A percentile compares a stretch with the other conserved stretches of the same genome.
These are phyloP conservation scores for Corrigiola litoralis DNA, from an alignment of 179 eudicot genomes.

Conservation along the genomic window DNA sequence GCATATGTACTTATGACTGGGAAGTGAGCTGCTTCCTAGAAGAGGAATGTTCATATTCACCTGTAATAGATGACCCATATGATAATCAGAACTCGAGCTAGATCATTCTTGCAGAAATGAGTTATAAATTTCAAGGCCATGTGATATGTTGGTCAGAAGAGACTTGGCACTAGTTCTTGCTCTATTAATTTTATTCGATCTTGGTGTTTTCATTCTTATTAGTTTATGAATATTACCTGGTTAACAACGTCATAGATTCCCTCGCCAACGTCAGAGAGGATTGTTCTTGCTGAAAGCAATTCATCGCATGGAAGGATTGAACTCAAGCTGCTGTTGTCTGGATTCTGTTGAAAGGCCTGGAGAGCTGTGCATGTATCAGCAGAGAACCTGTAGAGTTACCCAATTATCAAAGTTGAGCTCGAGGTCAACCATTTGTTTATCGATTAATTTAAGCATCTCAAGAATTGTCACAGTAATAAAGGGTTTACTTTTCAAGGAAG, in stretches of 20 bases:
- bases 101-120: not conserved
- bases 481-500: conserved; percentile 52
- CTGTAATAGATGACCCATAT: conserved; percentile 29
- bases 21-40: conserved; percentile 16
- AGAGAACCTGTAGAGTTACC: conserved; percentile 40
- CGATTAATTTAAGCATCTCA: not conserved
- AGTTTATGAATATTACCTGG: conserved; percentile 29
- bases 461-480: not conserved
- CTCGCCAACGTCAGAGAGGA: conserved; percentile 43
- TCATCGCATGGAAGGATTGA: conserved; percentile 69
- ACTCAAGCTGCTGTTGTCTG: conserved; percentile 70
- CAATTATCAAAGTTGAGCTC: not conserved
- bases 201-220: not conserved
- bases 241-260: conserved; percentile 53
- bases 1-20: conserved; percentile 37
- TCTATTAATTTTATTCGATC: too few relatives aligned
- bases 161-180: too few relatives aligned
- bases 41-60: conserved; percentile 54
- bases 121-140: not conserved
- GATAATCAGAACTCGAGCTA: not conserved
- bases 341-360: conserved; percentile 52
- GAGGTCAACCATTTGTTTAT: not conserved
- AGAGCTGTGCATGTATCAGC: conserved; percentile 71
- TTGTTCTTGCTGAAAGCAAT: conserved; percentile 50
- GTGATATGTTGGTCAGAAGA: too few relatives aligned